Conservation (phyloP, 2,329 filamentous ascomycete genomes). For the Tolypocladium nubicola region DNA sequence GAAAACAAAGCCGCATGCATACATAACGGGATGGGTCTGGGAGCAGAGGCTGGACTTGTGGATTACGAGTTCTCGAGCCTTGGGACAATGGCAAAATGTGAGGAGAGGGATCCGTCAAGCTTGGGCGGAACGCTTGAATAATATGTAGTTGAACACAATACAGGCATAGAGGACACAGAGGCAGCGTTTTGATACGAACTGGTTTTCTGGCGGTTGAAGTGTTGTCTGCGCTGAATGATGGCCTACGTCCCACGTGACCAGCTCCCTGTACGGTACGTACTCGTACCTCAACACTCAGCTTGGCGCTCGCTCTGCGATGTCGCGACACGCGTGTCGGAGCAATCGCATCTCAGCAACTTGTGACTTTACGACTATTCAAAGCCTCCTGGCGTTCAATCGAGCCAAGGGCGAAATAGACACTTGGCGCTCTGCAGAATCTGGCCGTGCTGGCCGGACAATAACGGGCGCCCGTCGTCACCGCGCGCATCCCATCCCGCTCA, state of each 20-base stretch:
- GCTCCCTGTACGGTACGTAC: not conserved
- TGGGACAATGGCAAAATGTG: not conserved
- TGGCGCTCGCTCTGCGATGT: too few relatives aligned
- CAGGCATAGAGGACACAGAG: constrained; percentile 10
- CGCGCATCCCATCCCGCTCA: not conserved
- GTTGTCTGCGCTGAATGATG: not conserved
- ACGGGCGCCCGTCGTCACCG: not conserved
- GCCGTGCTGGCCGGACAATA: not conserved
- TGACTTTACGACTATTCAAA: not conserved
- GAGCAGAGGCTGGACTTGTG: not conserved
- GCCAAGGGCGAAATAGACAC: too few relatives aligned
- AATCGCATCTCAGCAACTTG: not conserved
- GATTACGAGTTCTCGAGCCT: not conserved
- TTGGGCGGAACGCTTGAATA: constrained; percentile 13
- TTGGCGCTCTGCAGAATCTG: not conserved
- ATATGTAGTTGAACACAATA: constrained; percentile 13
- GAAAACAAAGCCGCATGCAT: not conserved
- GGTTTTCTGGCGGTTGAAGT: not conserved
- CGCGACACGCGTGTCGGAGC: not conserved
- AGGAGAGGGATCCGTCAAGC: constrained; percentile 4
- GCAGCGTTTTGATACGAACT: constrained; percentile 1
- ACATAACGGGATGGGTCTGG: not conserved
- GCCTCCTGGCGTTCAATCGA: too few relatives aligned
- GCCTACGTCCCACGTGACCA: not conserved
- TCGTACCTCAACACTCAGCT: not conserved